Conservation (phyloP, 441 rosid genomes). For the Oxalis stricta region DNA sequence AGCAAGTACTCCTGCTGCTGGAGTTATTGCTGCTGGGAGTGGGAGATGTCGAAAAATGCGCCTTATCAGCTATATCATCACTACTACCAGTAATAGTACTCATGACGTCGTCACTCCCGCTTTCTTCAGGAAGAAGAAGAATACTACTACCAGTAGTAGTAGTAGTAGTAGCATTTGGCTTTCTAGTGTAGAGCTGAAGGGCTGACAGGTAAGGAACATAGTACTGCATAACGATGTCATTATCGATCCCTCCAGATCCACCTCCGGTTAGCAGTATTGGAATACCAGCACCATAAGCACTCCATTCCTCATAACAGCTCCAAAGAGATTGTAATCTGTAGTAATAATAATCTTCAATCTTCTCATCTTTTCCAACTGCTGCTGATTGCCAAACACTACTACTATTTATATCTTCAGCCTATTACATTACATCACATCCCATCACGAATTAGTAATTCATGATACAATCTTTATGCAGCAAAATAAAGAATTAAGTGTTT, state of each 20-base stretch:
- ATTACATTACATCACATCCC: too few relatives aligned
- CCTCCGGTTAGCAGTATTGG: slow-evolving; percentile 22
- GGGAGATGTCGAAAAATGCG: too few relatives aligned
- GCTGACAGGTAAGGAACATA: slow-evolving; percentile 63
- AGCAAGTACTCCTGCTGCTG: too few relatives aligned
- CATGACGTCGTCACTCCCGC: too few relatives aligned
- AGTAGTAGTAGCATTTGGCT: slow-evolving; percentile 13
- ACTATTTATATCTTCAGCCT: too few relatives aligned
- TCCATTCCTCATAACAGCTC: slow-evolving; percentile 52
- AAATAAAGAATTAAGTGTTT: too few relatives aligned
- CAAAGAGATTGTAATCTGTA: slow-evolving; percentile 52
- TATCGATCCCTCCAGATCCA: too few relatives aligned
- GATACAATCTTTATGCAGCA: background rate
- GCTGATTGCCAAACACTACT: slow-evolving; percentile 33
- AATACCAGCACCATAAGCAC: slow-evolving; percentile 56
- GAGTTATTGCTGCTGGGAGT: too few relatives aligned
- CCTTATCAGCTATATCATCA: too few relatives aligned
- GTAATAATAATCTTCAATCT: slow-evolving; percentile 36
- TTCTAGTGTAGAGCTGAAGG: slow-evolving; percentile 46
- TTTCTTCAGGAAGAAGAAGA: slow-evolving; percentile 27
- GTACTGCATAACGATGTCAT: slow-evolving; percentile 38
- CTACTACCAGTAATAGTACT: too few relatives aligned
- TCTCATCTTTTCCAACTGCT: slow-evolving; percentile 34
- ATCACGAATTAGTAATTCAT: too few relatives aligned
- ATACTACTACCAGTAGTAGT: slow-evolving; percentile 27